These are phyloP conservation scores for Nemania abortiva DNA, from an alignment of 2,329 filamentous ascomycete genomes.

Conservation along the genomic window DNA sequence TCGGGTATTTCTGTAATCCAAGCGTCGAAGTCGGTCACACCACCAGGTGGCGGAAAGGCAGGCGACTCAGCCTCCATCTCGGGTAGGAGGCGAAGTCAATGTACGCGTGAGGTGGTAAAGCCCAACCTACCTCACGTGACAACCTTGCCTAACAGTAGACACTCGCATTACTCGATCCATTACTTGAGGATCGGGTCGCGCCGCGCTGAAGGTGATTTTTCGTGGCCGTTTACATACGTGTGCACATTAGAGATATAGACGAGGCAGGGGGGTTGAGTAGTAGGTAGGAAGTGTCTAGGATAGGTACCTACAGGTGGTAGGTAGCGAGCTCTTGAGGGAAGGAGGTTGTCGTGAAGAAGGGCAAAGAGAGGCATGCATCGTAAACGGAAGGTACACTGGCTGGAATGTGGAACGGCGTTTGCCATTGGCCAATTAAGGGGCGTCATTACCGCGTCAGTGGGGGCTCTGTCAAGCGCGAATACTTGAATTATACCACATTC, in stretches of 20 bases:
- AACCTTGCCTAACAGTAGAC: background rate
- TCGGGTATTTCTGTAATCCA: background rate
- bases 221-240: background rate
- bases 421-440: too few relatives aligned
- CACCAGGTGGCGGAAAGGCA: background rate
- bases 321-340: too few relatives aligned
- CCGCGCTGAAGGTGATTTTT: background rate
- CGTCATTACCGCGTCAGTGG: too few relatives aligned
- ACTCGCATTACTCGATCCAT: background rate
- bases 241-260: background rate
- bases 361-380: too few relatives aligned
- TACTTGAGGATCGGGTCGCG: too few relatives aligned
- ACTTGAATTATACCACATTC: too few relatives aligned
- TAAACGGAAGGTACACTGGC: too few relatives aligned
- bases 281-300: too few relatives aligned
- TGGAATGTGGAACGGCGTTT: too few relatives aligned
- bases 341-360: too few relatives aligned
- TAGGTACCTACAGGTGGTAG: too few relatives aligned
- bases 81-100: background rate
- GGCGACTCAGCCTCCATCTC: constrained; percentile 19
- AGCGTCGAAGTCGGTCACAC: background rate
- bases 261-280: background rate
- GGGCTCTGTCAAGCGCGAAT: too few relatives aligned
- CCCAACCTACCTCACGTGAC: background rate
- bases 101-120: background rate